These are phyloP conservation scores for Gossypium turneri DNA, from an alignment of 345 rosid genomes.

Conservation along the genomic window DNA sequence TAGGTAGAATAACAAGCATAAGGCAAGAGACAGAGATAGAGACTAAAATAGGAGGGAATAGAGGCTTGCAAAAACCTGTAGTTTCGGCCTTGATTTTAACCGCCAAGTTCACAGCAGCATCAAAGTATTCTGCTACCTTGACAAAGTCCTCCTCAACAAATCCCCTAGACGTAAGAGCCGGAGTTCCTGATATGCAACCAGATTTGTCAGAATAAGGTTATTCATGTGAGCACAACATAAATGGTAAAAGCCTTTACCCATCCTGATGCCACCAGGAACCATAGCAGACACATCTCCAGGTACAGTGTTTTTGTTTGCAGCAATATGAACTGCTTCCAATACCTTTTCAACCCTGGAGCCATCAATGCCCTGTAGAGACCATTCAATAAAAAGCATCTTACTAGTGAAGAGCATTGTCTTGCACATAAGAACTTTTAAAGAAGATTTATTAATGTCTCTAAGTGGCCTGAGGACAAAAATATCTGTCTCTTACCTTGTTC, in stretches of 20 bases:
- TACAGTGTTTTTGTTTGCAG: conserved; percentile 98
- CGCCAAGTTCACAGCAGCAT: conserved; percentile 62
- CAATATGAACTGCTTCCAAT: conserved; percentile 95
- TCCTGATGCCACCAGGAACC: conserved; percentile 99
- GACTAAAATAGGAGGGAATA: background rate
- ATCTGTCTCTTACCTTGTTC: conserved; percentile 54
- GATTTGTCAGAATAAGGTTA: conserved; percentile 17
- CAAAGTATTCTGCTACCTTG: conserved; percentile 80
- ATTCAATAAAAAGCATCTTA: background rate
- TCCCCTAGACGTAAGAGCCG: conserved; percentile 89
- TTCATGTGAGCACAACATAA: background rate
- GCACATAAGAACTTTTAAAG: background rate
- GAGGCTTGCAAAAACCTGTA: conserved; percentile 46
- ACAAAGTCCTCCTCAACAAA: conserved; percentile 86
- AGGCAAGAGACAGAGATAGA: background rate
- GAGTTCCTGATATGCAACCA: conserved; percentile 59
- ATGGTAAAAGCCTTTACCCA: conserved; percentile 54
- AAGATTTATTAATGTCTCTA: conserved; percentile 1
- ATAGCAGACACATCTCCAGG: conserved; percentile 99
- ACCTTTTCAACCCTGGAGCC: conserved; percentile 98
- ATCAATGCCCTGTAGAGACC: conserved; percentile 69
- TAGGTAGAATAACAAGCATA: background rate
- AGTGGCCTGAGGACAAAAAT: conserved; percentile 10
- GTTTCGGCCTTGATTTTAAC: conserved; percentile 76
- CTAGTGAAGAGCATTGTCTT: background rate